These are phyloP conservation scores for Choanephora cucurbitarum DNA, from an alignment of 371 early-diverging fungal species.

Conservation along the genomic window DNA sequence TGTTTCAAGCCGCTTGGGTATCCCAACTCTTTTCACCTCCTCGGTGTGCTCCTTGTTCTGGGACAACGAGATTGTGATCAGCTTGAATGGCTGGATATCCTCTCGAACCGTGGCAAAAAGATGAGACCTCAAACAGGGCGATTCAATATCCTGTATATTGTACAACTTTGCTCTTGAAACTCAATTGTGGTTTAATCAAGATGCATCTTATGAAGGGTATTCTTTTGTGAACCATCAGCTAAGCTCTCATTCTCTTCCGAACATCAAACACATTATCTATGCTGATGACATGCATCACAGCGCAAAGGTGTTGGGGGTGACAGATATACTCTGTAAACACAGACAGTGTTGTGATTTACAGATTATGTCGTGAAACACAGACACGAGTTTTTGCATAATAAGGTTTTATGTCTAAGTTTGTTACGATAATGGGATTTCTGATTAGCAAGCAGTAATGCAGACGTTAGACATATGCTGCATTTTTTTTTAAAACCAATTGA, in stretches of 20 bases:
- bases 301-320: too few species aligned
- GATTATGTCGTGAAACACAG: too few species aligned
- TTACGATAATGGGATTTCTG: too few species aligned
- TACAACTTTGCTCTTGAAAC: not conserved
- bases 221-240: not conserved
- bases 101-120: constrained; percentile 3
- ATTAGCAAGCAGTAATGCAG: too few species aligned
- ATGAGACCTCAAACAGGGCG: not conserved
- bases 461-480: too few species aligned
- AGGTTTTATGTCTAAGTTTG: too few species aligned
- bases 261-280: constrained; percentile 7
- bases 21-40: not conserved
- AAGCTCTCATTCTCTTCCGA: not conserved
- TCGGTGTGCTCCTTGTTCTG: not conserved
- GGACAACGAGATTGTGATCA: not conserved
- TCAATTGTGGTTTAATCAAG: not conserved
- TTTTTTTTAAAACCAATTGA: too few species aligned
- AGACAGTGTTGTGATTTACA: too few species aligned
- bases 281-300: constrained; percentile 14
- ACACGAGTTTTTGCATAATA: too few species aligned
- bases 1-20: not conserved
- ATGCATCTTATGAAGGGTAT: not conserved
- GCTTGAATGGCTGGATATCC: not conserved
- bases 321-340: too few species aligned
- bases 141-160: not conserved